These are phyloP conservation scores for Ophiostoma ips DNA, from an alignment of 2,329 filamentous ascomycete genomes.

Conservation along the genomic window DNA sequence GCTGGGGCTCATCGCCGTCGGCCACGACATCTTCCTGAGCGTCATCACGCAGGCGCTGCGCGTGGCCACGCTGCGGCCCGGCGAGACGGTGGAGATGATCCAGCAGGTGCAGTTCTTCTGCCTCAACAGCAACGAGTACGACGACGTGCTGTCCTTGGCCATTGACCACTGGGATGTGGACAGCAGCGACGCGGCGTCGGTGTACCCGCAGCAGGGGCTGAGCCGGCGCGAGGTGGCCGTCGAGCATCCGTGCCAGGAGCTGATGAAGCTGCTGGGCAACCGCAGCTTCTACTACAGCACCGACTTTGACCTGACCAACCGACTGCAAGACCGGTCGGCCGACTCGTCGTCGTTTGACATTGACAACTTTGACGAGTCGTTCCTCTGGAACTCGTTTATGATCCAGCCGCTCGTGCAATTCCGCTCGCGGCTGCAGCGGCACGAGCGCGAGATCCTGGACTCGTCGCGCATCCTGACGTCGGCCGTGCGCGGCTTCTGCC, in stretches of 20 bases:
- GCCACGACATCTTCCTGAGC: constrained; percentile 77
- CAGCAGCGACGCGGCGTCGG: constrained; percentile 31
- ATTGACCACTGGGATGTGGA: constrained; percentile 39
- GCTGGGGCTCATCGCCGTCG: constrained; percentile 71
- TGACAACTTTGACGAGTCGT: constrained; percentile 82
- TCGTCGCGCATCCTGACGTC: constrained; percentile 78
- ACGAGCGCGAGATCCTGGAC: constrained; percentile 70
- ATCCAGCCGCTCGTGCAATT: constrained; percentile 86
- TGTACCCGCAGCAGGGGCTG: constrained; percentile 37
- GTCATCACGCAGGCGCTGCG: constrained; percentile 69
- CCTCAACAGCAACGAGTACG: constrained; percentile 73
- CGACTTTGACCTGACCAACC: constrained; percentile 93
- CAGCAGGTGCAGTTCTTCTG: constrained; percentile 84
- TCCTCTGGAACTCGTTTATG: constrained; percentile 98
- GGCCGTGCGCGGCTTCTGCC: constrained; percentile 84
- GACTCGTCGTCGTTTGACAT: constrained; percentile 74
- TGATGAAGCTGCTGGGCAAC: constrained; percentile 85
- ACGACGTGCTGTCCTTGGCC: constrained; percentile 46
- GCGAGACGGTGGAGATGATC: constrained; percentile 82
- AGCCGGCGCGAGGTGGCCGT: constrained; percentile 55
- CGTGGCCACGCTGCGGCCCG: constrained; percentile 70
- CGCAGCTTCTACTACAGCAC: constrained; percentile 97
- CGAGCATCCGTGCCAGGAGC: constrained; percentile 78
- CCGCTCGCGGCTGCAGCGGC: constrained; percentile 60
- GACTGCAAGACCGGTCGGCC: constrained; percentile 72